phyloP scores from a whole-genome alignment of 257 asterid species.

The Coffea eugenioides region DNA sequence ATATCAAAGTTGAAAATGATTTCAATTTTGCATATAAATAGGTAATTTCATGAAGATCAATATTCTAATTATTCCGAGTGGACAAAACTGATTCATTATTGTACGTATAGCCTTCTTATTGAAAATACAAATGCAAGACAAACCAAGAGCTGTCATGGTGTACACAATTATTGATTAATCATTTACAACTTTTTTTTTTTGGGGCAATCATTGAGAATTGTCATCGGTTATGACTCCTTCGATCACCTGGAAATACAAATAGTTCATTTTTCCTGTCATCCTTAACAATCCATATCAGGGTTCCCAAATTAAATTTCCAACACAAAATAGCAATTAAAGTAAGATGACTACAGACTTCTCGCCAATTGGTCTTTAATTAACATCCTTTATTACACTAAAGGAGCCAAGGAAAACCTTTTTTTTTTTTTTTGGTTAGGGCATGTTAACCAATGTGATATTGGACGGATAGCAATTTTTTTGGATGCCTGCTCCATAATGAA shows the following conservation, averaged over 20 bases:
- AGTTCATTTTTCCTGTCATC: background rate
- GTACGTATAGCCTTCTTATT: background rate
- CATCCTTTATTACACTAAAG: background rate
- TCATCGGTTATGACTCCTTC: background rate
- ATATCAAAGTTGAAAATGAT: too few species aligned
- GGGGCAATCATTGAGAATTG: background rate
- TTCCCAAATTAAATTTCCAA: background rate
- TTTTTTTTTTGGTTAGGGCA: too few species aligned
- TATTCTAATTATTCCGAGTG: background rate
- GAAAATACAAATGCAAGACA: background rate
- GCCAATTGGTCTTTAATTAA: background rate
- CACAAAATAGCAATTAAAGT: too few species aligned
- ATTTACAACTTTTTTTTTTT: background rate
- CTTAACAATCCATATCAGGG: background rate
- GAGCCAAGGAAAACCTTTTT: background rate
- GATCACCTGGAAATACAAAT: background rate
- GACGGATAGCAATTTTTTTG: too few species aligned
- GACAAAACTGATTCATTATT: background rate
- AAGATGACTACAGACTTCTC: too few species aligned
- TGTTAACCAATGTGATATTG: too few species aligned
- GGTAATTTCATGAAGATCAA: background rate
- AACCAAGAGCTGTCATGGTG: background rate
- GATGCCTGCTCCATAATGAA: too few species aligned
- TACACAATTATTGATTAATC: background rate
- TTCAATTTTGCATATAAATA: background rate